Percentiles rank a stretch among this genome's conserved stretches.
Conservation (phyloP, 352 stramenopile species). For the Phytopythium litorale region DNA sequence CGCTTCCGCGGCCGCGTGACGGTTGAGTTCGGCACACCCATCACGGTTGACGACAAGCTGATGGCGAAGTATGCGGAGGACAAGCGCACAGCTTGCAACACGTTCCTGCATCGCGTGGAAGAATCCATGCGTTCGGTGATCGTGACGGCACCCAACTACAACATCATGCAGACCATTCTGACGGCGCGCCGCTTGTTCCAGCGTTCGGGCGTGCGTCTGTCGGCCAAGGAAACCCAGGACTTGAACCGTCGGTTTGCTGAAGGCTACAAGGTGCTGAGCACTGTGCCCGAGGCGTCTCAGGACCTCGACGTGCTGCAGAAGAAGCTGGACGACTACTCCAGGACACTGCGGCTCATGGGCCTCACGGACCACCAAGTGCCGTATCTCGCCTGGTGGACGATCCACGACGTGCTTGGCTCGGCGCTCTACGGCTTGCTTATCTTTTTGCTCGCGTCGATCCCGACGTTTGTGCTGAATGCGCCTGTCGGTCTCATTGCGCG, state of each 20-base stretch:
- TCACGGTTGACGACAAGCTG: constrained; percentile 79
- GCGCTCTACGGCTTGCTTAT: constrained; percentile 83
- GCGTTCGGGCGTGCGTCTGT: constrained; percentile 78
- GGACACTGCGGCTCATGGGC: constrained; percentile 81
- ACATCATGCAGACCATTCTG: constrained; percentile 94
- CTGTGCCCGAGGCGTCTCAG: constrained; percentile 49
- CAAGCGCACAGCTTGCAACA: constrained; percentile 80
- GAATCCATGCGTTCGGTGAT: constrained; percentile 91
- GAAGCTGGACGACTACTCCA: constrained; percentile 85
- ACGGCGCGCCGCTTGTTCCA: constrained; percentile 95
- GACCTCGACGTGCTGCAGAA: constrained; percentile 62
- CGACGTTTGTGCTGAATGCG: constrained; percentile 89
- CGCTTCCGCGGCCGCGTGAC: constrained; percentile 95
- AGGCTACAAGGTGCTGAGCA: constrained; percentile 82
- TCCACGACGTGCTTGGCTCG: constrained; percentile 88
- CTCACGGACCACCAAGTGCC: constrained; percentile 91
- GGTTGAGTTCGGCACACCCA: constrained; percentile 95
- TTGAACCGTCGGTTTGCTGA: constrained; percentile 91
- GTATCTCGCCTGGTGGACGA: constrained; percentile 84
- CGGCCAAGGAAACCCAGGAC: constrained; percentile 90
- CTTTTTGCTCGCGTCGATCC: constrained; percentile 87
- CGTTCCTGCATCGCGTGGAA: constrained; percentile 78
- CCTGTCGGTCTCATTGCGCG: constrained; percentile 87
- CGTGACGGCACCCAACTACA: constrained; percentile 97
- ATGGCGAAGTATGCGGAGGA: constrained; percentile 88